Evolutionary conservation across 805 yeast genomes (phyloP).

Genomic region (Lipomyces lipofer): DNA sequence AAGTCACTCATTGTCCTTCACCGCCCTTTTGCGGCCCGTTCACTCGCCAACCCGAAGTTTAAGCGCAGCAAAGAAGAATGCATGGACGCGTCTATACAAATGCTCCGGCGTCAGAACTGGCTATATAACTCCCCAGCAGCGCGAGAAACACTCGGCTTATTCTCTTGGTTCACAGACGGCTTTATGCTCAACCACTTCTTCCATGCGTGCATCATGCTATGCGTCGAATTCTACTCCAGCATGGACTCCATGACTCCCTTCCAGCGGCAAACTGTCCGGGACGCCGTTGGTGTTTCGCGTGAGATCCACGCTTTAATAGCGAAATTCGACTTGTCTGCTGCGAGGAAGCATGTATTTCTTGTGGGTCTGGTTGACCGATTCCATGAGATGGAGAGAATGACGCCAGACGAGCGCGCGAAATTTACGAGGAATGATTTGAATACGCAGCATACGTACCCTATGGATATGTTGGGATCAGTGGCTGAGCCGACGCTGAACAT

Average conservation of each 20-base stretch:
- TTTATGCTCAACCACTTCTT: conserved; percentile 27
- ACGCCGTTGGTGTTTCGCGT: conserved; percentile 19
- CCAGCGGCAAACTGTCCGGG: conserved; percentile 23
- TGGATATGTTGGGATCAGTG: conserved; percentile 8
- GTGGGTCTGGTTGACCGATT: conserved; percentile 19
- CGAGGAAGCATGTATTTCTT: conserved; percentile 22
- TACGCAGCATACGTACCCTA: conserved; percentile 4
- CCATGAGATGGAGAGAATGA: conserved; percentile 18
- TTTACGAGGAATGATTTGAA: conserved; percentile 2
- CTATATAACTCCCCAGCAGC: conserved; percentile 26
- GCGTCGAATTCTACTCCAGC: conserved; percentile 22
- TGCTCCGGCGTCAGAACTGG: conserved; percentile 29
- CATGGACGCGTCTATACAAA: conserved; percentile 28
- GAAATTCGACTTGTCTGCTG: conserved; percentile 16
- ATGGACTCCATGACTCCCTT: conserved; percentile 23
- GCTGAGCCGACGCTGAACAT: conserved; percentile 10
- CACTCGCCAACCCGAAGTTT: conserved; percentile 13
- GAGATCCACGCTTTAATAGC: conserved; percentile 18
- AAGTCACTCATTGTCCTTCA: conserved; percentile 38
- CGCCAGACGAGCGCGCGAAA: conserved; percentile 25
- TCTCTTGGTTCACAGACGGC: conserved; percentile 26
- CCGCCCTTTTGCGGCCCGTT: conserved; percentile 32
- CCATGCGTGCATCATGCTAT: conserved; percentile 30
- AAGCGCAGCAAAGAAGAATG: conserved; percentile 28
- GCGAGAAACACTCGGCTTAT: conserved; percentile 11